Conservation (phyloP, 257 asterid species). For the Plantago major region DNA sequence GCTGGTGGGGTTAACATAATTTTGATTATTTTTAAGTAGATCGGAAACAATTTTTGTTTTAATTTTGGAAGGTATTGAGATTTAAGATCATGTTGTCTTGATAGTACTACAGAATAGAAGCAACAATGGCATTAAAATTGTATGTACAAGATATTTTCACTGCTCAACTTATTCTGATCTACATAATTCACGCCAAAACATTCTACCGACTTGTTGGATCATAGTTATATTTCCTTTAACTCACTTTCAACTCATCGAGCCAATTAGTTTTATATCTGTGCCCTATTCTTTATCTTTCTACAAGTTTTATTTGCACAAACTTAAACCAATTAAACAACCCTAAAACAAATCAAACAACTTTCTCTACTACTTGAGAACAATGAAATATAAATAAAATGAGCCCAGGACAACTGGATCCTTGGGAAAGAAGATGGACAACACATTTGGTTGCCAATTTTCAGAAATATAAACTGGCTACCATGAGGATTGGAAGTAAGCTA, state of each 20-base stretch:
- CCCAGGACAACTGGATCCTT: slow-evolving; percentile 1
- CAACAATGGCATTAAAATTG: too few relatives aligned
- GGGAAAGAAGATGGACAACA: not conserved
- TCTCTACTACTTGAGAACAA: not conserved
- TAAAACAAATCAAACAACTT: not conserved
- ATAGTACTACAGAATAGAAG: not conserved
- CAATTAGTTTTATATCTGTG: too few relatives aligned
- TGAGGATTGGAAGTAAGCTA: slow-evolving; percentile 1
- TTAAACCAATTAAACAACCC: not conserved
- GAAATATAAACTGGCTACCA: slow-evolving; percentile 22
- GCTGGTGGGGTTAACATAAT: not conserved
- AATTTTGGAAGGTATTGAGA: not conserved
- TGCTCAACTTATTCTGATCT: not conserved
- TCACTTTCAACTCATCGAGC: too few relatives aligned
- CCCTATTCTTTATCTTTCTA: too few relatives aligned
- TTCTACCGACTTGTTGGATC: too few relatives aligned
- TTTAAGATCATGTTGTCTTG: not conserved
- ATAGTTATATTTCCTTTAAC: too few relatives aligned
- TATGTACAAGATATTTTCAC: too few relatives aligned
- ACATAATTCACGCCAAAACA: not conserved
- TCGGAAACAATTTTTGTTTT: not conserved
- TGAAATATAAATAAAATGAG: slow-evolving; percentile 3
- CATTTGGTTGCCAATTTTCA: slow-evolving; percentile 28
- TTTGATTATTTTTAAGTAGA: not conserved
- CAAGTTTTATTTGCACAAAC: not conserved